phyloP scores from a whole-genome alignment of 2,329 filamentous ascomycete species.

The Dendryphion nanum region DNA sequence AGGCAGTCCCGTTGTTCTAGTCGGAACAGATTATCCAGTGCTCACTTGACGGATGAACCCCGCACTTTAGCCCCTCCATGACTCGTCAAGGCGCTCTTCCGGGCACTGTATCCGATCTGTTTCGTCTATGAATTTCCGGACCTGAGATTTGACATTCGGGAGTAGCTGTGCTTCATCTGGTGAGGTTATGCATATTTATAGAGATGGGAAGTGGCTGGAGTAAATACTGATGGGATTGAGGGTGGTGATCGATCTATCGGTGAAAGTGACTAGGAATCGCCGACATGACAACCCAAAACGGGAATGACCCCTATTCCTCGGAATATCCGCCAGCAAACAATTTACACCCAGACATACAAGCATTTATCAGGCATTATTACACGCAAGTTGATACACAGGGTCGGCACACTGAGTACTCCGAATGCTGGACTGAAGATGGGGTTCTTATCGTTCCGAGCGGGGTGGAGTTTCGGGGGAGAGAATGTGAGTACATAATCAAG shows the following conservation, averaged over 20 bases:
- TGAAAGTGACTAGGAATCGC: too few relatives aligned
- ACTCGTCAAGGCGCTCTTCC: constrained; percentile 14
- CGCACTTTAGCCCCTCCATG: constrained; percentile 19
- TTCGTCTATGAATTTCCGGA: constrained; percentile 8
- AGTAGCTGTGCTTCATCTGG: too few relatives aligned
- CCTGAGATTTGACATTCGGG: too few relatives aligned
- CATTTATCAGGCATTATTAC: constrained; percentile 10
- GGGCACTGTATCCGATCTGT: constrained; percentile 4
- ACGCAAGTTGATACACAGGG: constrained; percentile 8
- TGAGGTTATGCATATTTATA: too few relatives aligned
- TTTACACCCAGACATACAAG: constrained; percentile 7
- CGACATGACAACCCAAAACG: constrained; percentile 2
- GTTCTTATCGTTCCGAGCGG: constrained; percentile 8
- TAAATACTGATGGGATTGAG: too few relatives aligned
- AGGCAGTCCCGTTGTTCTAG: constrained; percentile 1
- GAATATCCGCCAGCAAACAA: constrained; percentile 7
- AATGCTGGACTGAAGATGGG: constrained; percentile 10
- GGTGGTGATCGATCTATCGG: too few relatives aligned
- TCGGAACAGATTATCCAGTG: constrained; percentile 30
- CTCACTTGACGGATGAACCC: constrained; percentile 12
- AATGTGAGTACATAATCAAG: constrained; percentile 1
- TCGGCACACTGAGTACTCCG: constrained; percentile 7
- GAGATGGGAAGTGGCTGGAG: too few relatives aligned
- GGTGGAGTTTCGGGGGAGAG: constrained; percentile 8
- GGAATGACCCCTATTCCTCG: constrained; percentile 7